Conservation (phyloP, 1,284 basidiomycete species). For the Ustilago curta region DNA sequence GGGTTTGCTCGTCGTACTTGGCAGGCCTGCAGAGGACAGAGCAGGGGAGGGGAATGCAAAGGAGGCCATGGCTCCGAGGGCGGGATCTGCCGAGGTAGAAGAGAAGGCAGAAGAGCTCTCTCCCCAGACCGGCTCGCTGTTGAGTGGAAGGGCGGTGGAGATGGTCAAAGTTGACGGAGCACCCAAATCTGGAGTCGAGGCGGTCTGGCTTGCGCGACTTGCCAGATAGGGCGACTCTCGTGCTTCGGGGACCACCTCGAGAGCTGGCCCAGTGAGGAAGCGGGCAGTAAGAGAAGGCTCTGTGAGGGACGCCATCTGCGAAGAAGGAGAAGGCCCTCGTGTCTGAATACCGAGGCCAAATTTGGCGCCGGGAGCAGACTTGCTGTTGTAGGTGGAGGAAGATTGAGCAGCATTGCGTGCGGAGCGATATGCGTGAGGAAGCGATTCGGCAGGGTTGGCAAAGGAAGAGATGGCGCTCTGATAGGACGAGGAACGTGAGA, state of each 20-base stretch:
- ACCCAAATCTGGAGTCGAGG: conserved; percentile 19
- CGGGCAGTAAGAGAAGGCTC: conserved; percentile 12
- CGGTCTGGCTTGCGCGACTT: conserved; percentile 22
- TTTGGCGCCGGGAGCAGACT: conserved; percentile 10
- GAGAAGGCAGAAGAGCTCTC: conserved; percentile 20
- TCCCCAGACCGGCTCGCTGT: conserved; percentile 43
- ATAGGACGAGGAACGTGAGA: conserved; percentile 31
- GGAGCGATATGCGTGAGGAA: conserved; percentile 1
- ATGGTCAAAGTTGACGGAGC: conserved; percentile 21
- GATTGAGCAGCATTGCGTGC: neutral
- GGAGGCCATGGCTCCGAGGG: conserved; percentile 22
- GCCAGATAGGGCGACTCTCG: conserved; percentile 36
- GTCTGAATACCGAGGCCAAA: conserved; percentile 36
- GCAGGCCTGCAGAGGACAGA: conserved; percentile 10
- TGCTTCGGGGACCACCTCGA: conserved; percentile 33
- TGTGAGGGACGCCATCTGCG: conserved; percentile 2
- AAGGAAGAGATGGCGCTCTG: conserved; percentile 29
- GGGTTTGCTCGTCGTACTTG: neutral
- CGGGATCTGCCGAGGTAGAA: conserved; percentile 4
- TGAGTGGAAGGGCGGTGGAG: conserved; percentile 24
- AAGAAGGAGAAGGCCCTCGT: conserved; percentile 7
- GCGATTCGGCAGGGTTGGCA: conserved; percentile 9
- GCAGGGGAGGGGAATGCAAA: conserved; percentile 33
- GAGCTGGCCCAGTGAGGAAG: conserved; percentile 22
- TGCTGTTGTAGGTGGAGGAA: neutral